These are phyloP conservation scores for Cicer pinnatifidum DNA, from an alignment of 306 rosid species.

Conservation along the genomic window DNA sequence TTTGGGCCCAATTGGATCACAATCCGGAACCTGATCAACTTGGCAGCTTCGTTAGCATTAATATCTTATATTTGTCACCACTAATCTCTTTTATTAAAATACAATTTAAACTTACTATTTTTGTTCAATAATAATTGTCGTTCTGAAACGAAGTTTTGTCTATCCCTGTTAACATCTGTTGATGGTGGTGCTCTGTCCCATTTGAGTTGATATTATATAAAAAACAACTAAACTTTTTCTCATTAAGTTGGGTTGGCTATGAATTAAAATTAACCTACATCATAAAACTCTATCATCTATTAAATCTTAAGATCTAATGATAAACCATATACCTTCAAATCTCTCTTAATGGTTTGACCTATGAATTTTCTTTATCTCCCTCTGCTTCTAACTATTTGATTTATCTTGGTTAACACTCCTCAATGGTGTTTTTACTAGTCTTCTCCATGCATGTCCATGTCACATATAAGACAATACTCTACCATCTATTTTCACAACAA, in stretches of 20 bases:
- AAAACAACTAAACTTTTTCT: not conserved
- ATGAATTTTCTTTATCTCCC: not conserved
- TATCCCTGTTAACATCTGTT: conserved; percentile 1
- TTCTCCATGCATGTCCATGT: not conserved
- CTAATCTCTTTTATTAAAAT: not conserved
- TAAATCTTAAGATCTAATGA: not conserved
- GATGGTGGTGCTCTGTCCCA: not conserved
- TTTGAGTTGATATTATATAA: not conserved
- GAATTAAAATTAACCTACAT: not conserved
- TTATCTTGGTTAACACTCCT: not conserved
- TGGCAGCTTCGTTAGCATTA: conserved; percentile 5
- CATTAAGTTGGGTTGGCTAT: not conserved
- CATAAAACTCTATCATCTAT: not conserved
- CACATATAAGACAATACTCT: not conserved
- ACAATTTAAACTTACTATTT: not conserved
- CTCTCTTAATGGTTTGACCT: not conserved
- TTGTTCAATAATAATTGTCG: conserved; percentile 23
- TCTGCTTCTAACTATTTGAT: not conserved
- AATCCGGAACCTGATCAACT: conserved; percentile 1
- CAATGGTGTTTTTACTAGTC: not conserved
- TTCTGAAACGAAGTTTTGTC: not conserved
- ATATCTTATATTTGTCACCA: not conserved
- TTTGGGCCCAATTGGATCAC: conserved; percentile 1
- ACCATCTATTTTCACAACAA: conserved; percentile 8
- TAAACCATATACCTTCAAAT: not conserved